Conservation (phyloP, 176 grass and related monocot species). For the Carex kokanica region DNA sequence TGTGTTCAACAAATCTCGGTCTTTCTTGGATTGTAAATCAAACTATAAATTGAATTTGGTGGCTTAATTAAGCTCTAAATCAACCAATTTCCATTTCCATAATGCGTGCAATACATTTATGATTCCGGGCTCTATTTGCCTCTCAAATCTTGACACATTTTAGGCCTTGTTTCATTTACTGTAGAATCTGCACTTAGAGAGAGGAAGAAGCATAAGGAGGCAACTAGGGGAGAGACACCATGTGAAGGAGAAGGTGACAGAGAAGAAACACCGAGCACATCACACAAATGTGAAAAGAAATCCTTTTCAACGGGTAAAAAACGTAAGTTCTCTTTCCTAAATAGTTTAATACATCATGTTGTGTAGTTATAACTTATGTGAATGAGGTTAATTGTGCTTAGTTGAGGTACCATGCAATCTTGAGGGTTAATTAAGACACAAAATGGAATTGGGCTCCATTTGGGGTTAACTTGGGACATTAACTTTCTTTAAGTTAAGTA, state of each 20-base stretch:
- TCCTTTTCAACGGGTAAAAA: not conserved
- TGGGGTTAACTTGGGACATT: not conserved
- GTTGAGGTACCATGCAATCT: not conserved
- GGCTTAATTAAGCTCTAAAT: slow-evolving; percentile 13
- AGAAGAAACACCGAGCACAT: slow-evolving; percentile 8
- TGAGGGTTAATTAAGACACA: not conserved
- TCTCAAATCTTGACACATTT: not conserved
- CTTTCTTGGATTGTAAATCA: not conserved
- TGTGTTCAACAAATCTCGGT: not conserved
- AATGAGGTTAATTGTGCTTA: not conserved
- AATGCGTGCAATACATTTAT: not conserved
- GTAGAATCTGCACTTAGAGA: slow-evolving; percentile 72
- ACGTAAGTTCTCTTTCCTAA: not conserved
- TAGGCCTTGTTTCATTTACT: not conserved
- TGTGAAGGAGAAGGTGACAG: slow-evolving; percentile 1
- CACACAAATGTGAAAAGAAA: not conserved
- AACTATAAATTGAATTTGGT: not conserved
- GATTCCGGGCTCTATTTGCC: not conserved
- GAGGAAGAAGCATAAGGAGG: slow-evolving; percentile 26
- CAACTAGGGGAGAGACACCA: slow-evolving; percentile 26
- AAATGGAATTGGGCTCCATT: not conserved
- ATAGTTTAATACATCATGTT: not conserved
- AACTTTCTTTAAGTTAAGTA: not conserved
- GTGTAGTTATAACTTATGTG: not conserved
- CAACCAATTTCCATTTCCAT: not conserved